A percentile compares a stretch with the other conserved stretches of the same genome.
These are phyloP conservation scores for Solanum rostratum DNA, from an alignment of 257 asterid genomes.

Conservation along the genomic window DNA sequence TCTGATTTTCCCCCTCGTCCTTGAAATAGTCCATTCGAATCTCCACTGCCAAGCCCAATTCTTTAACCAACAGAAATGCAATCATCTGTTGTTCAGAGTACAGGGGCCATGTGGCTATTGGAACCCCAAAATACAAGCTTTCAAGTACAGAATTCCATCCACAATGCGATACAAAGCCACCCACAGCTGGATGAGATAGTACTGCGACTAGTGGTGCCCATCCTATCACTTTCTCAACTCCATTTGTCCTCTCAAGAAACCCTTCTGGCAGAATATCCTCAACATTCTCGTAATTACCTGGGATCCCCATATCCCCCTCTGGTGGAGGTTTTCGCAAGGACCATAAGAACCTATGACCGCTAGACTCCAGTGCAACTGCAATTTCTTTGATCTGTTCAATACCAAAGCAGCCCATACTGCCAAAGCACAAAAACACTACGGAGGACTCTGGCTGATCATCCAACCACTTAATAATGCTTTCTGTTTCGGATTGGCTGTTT, in stretches of 20 bases:
- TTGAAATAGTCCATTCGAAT: conserved; percentile 11
- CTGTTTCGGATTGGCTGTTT: neutral
- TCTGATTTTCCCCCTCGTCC: neutral
- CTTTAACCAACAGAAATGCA: conserved; percentile 13
- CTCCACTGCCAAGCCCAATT: conserved; percentile 13
- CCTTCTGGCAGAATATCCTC: conserved; percentile 8
- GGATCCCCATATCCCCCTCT: neutral
- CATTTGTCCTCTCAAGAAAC: conserved; percentile 11
- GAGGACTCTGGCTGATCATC: conserved; percentile 7
- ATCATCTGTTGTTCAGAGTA: conserved; percentile 20
- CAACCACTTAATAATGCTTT: conserved; percentile 5
- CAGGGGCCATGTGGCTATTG: conserved; percentile 17
- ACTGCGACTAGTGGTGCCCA: conserved; percentile 13
- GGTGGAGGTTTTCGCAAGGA: conserved; percentile 5
- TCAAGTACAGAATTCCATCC: conserved; percentile 16
- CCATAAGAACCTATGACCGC: conserved; percentile 10
- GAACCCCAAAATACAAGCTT: conserved; percentile 14
- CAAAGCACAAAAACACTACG: conserved; percentile 20
- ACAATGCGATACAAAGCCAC: conserved; percentile 18
- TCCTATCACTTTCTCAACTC: conserved; percentile 11
- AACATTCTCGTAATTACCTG: neutral
- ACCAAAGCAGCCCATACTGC: conserved; percentile 10
- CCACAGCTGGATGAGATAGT: conserved; percentile 9
- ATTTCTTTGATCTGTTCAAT: conserved; percentile 8
- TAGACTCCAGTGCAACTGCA: conserved; percentile 4